Percentiles rank a stretch among this genome's conserved stretches.
These are phyloP conservation scores for Cynara cardunculus DNA, from an alignment of 129 eudicot genomes.

Conservation along the genomic window DNA sequence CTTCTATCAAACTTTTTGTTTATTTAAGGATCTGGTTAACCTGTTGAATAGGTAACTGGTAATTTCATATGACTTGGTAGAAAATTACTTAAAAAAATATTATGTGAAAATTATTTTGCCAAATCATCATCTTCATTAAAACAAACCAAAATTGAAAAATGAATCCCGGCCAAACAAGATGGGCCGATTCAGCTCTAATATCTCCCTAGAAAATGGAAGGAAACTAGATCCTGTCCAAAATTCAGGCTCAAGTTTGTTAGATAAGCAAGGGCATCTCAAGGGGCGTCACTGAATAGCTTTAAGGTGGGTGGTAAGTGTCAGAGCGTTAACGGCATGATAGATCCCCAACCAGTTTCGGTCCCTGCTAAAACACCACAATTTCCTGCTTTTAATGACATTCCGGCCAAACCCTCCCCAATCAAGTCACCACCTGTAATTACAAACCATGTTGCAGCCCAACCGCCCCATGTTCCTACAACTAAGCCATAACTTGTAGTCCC, in stretches of 20 bases:
- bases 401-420: conserved; percentile 24
- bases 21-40: too few species aligned
- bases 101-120: too few species aligned
- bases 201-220: conserved; percentile 43
- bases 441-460: conserved; percentile 13
- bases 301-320: conserved; percentile 28
- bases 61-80: too few species aligned
- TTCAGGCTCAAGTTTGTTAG: conserved; percentile 28
- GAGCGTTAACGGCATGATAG: conserved; percentile 40
- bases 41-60: too few species aligned
- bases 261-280: conserved; percentile 23
- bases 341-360: conserved; percentile 22
- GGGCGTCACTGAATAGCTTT: conserved; percentile 16
- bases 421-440: conserved; percentile 29
- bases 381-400: conserved; percentile 12
- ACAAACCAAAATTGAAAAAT: too few species aligned
- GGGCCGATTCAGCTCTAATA: conserved; percentile 44
- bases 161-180: conserved; percentile 56
- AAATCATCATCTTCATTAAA: too few species aligned
- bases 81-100: too few species aligned
- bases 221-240: conserved; percentile 29
- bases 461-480: conserved; percentile 2
- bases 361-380: conserved; percentile 25
- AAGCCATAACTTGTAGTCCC: background rate
- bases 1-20: too few species aligned